Evolutionary conservation across 768 basidiomycete species (phyloP).

Genomic region (Calocera viscosa): DNA sequence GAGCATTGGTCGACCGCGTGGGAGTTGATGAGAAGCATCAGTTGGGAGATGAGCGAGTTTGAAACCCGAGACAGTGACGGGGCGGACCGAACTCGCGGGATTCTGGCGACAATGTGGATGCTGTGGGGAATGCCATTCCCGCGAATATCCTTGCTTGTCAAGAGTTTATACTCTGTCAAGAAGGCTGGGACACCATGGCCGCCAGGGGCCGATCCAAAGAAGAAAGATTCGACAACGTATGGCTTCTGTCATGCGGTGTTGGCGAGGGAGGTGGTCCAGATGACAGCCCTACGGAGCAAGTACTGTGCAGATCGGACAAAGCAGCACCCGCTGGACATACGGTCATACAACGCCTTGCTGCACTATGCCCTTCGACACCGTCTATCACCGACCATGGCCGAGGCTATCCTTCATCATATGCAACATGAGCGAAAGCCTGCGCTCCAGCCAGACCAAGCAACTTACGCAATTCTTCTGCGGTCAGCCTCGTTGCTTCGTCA

Average conservation of each 20-base stretch:
- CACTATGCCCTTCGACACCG: slow-evolving; percentile 54
- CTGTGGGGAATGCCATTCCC: background rate
- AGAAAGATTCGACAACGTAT: background rate
- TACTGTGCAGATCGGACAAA: background rate
- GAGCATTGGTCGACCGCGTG: background rate
- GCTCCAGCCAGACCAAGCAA: slow-evolving; percentile 37
- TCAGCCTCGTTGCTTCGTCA: slow-evolving; percentile 40
- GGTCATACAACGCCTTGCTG: slow-evolving; percentile 48
- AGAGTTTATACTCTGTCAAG: background rate
- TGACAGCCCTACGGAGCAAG: background rate
- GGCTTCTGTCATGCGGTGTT: background rate
- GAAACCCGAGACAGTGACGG: background rate
- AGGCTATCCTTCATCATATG: slow-evolving; percentile 46
- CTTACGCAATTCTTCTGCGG: slow-evolving; percentile 49
- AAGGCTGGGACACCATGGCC: background rate
- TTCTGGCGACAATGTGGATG: background rate
- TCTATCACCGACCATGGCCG: slow-evolving; percentile 38
- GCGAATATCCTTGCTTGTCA: background rate
- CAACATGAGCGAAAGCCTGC: slow-evolving; percentile 30
- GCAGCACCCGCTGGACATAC: slow-evolving; percentile 28
- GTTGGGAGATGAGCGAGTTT: background rate
- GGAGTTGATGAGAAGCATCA: background rate
- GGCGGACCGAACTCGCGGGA: background rate
- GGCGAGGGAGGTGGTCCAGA: background rate
- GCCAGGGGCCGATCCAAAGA: background rate